Evolutionary conservation across 805 yeast species (phyloP), one percentile per base, ranked within the genome.

Genomic region (Yueomyces sp.): DNA sequence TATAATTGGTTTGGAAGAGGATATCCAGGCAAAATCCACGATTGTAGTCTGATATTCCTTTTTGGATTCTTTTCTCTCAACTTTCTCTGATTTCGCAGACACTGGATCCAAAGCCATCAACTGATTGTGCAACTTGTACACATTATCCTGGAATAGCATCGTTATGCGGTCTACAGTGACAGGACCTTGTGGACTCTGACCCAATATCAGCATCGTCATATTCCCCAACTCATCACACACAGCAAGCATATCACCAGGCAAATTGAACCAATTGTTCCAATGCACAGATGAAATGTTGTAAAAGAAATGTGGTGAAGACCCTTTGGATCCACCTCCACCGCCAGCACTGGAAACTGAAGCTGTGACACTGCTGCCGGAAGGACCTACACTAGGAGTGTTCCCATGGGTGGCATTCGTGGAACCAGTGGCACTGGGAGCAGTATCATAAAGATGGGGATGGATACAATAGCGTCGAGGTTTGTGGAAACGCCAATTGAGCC

Each of bases 401-500:
- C 32, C 19, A 5, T 42, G 38, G 26, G 49, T n/a, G 36, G 26
- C 30, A 26, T 27, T 36, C 29, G 11, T 6, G 26, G 44, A 38
- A 7, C 38, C 8, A 7, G 34, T 37, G 47, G 48, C 32, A 40
- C 52, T 38, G 44, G 43, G 40, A 39, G 49, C 41, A 38, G 48
- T 41, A 40, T 60, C 64, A 44, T 55, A 52, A 39, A 59, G 43
- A 46, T 56, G 55, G 11, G 65, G 64, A 42, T 59, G 62, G 12
- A 60, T 50, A 5, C 54, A 44, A 47, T 61, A 62, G 34, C 50
- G 52, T 41, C 58, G 56, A 5, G 64, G 60, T 2, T 59, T 55
- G 33, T 87, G 84, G 47, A 87, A 66, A 50, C 79, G 77, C 96
- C 96, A 90, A 40, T 70, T 62, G 33, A 70, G 68, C 1, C 96